Percentiles rank a stretch among this genome's conserved stretches.
Evolutionary conservation across 169 alveolate species (phyloP).

Genomic region (Eimeria acervulina): DNA sequence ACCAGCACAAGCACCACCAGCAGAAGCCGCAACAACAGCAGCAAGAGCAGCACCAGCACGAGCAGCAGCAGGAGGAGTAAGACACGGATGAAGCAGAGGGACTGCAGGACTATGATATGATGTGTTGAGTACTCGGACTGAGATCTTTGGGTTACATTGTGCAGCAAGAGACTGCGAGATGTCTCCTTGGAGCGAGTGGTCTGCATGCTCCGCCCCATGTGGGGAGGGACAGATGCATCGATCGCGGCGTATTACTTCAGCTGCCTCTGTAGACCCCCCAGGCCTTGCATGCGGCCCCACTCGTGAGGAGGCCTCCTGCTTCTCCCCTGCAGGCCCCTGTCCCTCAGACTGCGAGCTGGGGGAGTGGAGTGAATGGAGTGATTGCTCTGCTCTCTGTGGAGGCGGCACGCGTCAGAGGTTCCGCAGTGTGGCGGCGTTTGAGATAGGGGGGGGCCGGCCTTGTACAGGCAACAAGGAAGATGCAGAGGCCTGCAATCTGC

Average conservation of each 20-base stretch:
- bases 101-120: background rate
- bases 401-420: constrained; percentile 77
- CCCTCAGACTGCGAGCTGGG: constrained; percentile 85
- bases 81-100: background rate
- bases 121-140: background rate
- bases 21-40: no score
- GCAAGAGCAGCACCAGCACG: no score
- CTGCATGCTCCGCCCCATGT: constrained; percentile 85
- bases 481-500: constrained; percentile 69
- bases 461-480: constrained; percentile 66
- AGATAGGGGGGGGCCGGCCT: constrained; percentile 75
- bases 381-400: constrained; percentile 87
- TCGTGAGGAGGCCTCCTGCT: constrained; percentile 53
- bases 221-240: constrained; percentile 83
- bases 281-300: constrained; percentile 83
- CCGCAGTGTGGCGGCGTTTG: constrained; percentile 59
- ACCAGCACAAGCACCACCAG: no score
- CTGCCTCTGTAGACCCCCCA: constrained; percentile 81
- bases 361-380: constrained; percentile 87
- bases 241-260: constrained; percentile 77
- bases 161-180: constrained; percentile 86
- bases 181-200: constrained; percentile 87
- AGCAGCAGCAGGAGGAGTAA: background rate
- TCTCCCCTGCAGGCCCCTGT: constrained; percentile 80
- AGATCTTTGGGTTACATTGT: background rate